These are phyloP conservation scores for Ceratobasidium sp. DNA, from an alignment of 1,284 basidiomycete genomes.

Conservation along the genomic window DNA sequence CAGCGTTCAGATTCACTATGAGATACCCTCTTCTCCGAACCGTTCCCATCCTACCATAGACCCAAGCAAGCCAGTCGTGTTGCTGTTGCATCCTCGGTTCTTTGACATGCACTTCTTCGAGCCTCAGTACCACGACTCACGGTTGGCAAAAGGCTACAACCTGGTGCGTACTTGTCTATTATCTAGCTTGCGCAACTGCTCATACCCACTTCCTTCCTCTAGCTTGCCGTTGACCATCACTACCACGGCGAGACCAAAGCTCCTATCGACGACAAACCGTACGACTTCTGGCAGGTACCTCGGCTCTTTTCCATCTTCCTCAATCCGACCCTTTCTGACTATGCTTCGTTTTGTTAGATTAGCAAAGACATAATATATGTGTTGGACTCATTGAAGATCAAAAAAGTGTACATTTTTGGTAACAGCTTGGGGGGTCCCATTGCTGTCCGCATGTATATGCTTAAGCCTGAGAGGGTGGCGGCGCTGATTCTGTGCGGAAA, in stretches of 20 bases:
- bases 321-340: no score
- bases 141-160: constrained; percentile 46
- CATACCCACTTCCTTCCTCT: neutral
- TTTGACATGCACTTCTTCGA: constrained; percentile 47
- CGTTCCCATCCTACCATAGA: constrained; percentile 44
- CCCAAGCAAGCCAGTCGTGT: constrained; percentile 42
- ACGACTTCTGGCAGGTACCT: constrained; percentile 45
- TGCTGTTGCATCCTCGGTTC: constrained; percentile 46
- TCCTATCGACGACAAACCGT: constrained; percentile 44
- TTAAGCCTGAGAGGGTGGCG: constrained; percentile 39
- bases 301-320: neutral
- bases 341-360: constrained; percentile 28
- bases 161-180: constrained; percentile 21
- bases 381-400: constrained; percentile 43
- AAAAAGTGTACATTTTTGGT: constrained; percentile 46
- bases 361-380: constrained; percentile 45
- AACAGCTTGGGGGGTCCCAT: constrained; percentile 42
- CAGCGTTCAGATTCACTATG: constrained; percentile 42
- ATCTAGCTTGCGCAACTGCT: neutral
- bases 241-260: constrained; percentile 46
- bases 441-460: constrained; percentile 41
- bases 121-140: constrained; percentile 45
- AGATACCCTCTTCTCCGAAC: constrained; percentile 46
- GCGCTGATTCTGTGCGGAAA: constrained; percentile 44
- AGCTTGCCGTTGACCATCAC: constrained; percentile 46